phyloP scores from a whole-genome alignment of 169 alveolate genomes.

The Plasmodium billcollinsi region DNA sequence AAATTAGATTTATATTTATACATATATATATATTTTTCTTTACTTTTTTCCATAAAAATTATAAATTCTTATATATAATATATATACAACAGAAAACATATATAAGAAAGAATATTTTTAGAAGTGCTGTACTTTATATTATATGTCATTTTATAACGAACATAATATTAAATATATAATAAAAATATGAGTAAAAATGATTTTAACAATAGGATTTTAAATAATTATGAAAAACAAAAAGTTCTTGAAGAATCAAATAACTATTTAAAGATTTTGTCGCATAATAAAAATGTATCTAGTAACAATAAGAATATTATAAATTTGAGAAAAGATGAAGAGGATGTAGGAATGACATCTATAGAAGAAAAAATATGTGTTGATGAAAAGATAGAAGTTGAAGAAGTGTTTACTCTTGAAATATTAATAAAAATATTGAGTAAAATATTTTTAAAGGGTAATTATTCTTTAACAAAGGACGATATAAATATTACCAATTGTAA shows the following conservation, averaged over 20 bases:
- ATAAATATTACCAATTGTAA: conserved; percentile 58
- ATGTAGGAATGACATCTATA: neutral
- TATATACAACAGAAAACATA: too few species aligned
- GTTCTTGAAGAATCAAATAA: conserved; percentile 23
- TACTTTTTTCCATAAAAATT: too few species aligned
- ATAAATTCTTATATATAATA: too few species aligned
- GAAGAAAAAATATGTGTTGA: neutral
- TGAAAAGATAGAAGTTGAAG: conserved; percentile 30
- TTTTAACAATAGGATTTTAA: neutral
- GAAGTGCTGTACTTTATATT: too few species aligned
- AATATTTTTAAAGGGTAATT: conserved; percentile 45
- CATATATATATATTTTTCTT: too few species aligned
- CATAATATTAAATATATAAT: too few species aligned
- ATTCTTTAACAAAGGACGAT: conserved; percentile 59
- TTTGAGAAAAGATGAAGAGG: neutral
- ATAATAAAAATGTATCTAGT: neutral
- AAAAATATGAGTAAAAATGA: conserved; percentile 26
- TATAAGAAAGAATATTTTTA: too few species aligned
- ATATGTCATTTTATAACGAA: too few species aligned
- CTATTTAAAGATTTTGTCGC: conserved; percentile 2
- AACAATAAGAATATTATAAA: neutral
- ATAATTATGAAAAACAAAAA: conserved; percentile 13
- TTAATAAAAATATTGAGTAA: conserved; percentile 57
- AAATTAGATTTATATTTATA: too few species aligned
- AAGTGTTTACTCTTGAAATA: conserved; percentile 66